Evolutionary conservation across 2,329 filamentous ascomycete species (phyloP).

Genomic region (Trichoderma semiorbis): DNA sequence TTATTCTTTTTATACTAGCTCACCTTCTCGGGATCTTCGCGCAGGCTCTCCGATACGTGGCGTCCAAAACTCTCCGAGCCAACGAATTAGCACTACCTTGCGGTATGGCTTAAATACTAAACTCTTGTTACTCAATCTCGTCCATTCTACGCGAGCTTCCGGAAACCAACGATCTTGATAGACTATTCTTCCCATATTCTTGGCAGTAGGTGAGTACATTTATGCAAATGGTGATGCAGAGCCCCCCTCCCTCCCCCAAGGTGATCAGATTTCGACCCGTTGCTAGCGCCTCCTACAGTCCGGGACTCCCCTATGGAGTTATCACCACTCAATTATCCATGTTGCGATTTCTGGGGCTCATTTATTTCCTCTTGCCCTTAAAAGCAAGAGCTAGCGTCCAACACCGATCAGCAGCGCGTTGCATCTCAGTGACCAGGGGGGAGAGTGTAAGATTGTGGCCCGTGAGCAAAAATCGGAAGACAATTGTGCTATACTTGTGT

Average conservation of each 20-base stretch:
- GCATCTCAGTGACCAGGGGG: background rate
- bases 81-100: background rate
- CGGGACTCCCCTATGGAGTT: background rate
- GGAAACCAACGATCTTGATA: fast-evolving
- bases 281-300: background rate
- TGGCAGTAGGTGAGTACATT: background rate
- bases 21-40: background rate
- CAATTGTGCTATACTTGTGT: background rate
- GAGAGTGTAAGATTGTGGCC: background rate
- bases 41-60: background rate
- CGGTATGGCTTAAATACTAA: background rate
- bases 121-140: background rate
- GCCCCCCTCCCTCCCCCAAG: no score
- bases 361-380: background rate
- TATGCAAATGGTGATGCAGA: background rate
- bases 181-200: background rate
- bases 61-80: background rate
- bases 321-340: background rate
- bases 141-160: background rate
- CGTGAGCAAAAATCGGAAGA: background rate
- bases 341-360: background rate
- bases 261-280: background rate
- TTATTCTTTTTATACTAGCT: background rate
- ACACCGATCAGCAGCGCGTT: background rate
- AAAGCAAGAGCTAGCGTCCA: background rate